A percentile compares a stretch with the other conserved stretches of the same genome.
These are phyloP conservation scores for Primulina eburnea DNA, from an alignment of 257 asterid genomes.

Conservation along the genomic window DNA sequence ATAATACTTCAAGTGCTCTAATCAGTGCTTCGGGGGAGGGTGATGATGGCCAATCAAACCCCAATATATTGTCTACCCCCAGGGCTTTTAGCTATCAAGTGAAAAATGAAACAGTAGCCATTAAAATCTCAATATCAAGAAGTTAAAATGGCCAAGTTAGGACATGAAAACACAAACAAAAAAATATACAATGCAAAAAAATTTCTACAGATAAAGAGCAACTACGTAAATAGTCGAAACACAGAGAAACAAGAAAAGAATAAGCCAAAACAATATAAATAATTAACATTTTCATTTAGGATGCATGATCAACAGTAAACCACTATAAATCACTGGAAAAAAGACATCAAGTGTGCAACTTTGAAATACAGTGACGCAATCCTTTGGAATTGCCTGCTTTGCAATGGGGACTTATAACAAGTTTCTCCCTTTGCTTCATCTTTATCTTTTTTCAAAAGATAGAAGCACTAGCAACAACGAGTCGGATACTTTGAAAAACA, in stretches of 20 bases:
- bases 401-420: background rate
- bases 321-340: background rate
- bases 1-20: conserved; percentile 91
- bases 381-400: background rate
- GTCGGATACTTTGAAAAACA: background rate
- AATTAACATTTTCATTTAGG: too few species aligned
- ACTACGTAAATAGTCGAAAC: background rate
- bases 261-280: background rate
- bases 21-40: conserved; percentile 95
- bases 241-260: background rate
- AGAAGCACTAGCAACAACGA: background rate
- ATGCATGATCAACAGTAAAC: background rate
- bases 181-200: background rate
- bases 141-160: conserved; percentile 10
- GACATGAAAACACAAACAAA: background rate
- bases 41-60: conserved; percentile 95
- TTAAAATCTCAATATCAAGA: conserved; percentile 11
- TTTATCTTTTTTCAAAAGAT: too few species aligned
- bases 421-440: background rate
- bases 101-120: conserved; percentile 15
- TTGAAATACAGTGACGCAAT: background rate
- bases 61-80: conserved; percentile 91
- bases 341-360: background rate
- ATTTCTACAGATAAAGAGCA: background rate
- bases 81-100: conserved; percentile 76